Conservation (phyloP, 2,329 filamentous ascomycete species). For the Sphaerulina musiva region DNA sequence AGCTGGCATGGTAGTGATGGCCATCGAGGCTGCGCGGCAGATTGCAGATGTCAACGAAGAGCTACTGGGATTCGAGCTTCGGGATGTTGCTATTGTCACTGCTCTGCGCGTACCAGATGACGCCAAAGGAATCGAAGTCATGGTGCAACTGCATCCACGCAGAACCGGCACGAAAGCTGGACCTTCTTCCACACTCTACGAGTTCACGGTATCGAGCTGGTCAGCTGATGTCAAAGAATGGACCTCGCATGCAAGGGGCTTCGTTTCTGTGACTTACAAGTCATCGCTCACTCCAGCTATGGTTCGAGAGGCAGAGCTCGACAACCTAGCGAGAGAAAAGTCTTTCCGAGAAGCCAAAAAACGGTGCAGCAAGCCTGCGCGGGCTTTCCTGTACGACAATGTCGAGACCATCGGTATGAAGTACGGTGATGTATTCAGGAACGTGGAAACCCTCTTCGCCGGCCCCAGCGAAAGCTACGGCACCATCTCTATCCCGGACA, state of each 20-base stretch:
- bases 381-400: constrained; percentile 7
- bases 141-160: constrained; percentile 6
- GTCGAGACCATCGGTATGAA: constrained; percentile 13
- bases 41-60: background rate
- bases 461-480: constrained; percentile 3
- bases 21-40: constrained; percentile 13
- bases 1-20: constrained; percentile 12
- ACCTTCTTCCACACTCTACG: background rate
- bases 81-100: constrained; percentile 10
- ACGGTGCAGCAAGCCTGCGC: background rate
- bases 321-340: background rate
- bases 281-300: background rate
- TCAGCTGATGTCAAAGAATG: constrained; percentile 5
- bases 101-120: constrained; percentile 7
- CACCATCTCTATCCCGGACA: constrained; percentile 28
- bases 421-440: constrained; percentile 16
- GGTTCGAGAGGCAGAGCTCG: background rate
- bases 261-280: constrained; percentile 6
- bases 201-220: constrained; percentile 9
- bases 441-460: constrained; percentile 8
- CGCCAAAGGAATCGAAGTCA: constrained; percentile 8
- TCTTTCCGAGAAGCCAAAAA: background rate
- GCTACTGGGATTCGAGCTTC: constrained; percentile 10
- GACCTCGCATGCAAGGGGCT: constrained; percentile 2
- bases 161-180: background rate